phyloP scores from a whole-genome alignment of 345 rosid genomes.

The Camelina neglecta region DNA sequence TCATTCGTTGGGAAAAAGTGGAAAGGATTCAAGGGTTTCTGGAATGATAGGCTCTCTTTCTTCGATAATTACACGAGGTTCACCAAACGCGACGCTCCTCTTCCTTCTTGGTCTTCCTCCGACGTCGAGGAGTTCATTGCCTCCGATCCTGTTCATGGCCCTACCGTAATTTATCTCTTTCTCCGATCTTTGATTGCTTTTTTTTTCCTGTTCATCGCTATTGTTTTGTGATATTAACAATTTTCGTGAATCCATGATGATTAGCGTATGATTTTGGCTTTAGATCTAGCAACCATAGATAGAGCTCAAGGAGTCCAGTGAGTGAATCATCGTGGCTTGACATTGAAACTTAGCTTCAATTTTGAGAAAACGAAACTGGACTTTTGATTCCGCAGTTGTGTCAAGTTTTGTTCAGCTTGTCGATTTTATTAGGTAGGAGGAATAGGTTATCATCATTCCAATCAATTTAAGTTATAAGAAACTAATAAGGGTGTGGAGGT shows the following conservation, averaged over 20 bases:
- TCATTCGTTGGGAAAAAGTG: conserved; percentile 59
- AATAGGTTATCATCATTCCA: background rate
- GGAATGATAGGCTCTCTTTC: conserved; percentile 63
- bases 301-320: background rate
- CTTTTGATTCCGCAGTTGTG: background rate
- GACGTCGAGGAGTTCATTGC: conserved; percentile 86
- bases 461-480: background rate
- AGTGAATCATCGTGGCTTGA: background rate
- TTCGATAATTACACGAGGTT: conserved; percentile 65
- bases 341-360: background rate
- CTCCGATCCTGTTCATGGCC: conserved; percentile 84
- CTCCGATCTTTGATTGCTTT: background rate
- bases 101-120: conserved; percentile 80
- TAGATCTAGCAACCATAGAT: background rate
- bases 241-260: background rate
- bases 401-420: background rate
- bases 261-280: background rate
- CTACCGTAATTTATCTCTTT: conserved; percentile 69
- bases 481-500: background rate
- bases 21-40: conserved; percentile 68
- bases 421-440: background rate
- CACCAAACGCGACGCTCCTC: conserved; percentile 60
- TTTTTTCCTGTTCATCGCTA: no score
- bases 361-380: background rate
- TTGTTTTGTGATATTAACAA: background rate